Percentiles rank a stretch among this genome's conserved stretches.
phyloP scores from a whole-genome alignment of 2,329 filamentous ascomycete genomes.

The Stenocarpella maydis region DNA sequence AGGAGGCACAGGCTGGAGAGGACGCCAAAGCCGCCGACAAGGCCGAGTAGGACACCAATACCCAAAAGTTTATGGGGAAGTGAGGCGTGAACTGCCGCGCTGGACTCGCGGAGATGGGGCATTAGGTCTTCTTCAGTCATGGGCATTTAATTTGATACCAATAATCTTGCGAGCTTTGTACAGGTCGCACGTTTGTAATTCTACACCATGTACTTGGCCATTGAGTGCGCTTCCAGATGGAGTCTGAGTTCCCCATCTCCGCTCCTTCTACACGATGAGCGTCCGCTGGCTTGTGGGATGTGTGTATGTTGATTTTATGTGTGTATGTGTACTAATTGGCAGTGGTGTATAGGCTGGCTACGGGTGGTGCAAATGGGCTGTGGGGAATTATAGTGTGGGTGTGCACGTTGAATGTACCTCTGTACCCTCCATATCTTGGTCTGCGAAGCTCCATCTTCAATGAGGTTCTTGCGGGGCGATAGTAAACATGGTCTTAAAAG shows the following conservation, averaged over 20 bases:
- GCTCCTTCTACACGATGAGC: neutral
- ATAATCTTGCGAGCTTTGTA: neutral
- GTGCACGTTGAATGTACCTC: neutral
- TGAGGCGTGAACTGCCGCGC: slow-evolving; percentile 1
- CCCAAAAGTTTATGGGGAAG: neutral
- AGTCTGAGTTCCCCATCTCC: neutral
- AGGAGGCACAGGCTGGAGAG: neutral
- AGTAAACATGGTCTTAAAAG: neutral
- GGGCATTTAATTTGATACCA: slow-evolving; percentile 3
- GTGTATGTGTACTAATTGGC: no score
- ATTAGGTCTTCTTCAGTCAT: neutral
- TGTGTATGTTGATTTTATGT: no score
- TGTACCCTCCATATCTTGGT: no score
- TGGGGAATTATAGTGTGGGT: no score
- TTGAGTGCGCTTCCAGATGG: neutral
- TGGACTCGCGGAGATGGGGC: slow-evolving; percentile 5
- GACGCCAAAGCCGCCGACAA: neutral
- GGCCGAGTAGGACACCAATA: neutral
- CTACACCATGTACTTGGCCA: neutral
- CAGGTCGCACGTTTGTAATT: neutral
- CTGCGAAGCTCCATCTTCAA: no score
- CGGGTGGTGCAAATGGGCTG: no score
- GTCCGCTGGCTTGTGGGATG: neutral
- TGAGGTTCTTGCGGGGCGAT: no score
- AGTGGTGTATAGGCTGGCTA: no score